Evolutionary conservation across 805 yeast genomes (phyloP).

Genomic region (Zygosaccharomyces lentus): DNA sequence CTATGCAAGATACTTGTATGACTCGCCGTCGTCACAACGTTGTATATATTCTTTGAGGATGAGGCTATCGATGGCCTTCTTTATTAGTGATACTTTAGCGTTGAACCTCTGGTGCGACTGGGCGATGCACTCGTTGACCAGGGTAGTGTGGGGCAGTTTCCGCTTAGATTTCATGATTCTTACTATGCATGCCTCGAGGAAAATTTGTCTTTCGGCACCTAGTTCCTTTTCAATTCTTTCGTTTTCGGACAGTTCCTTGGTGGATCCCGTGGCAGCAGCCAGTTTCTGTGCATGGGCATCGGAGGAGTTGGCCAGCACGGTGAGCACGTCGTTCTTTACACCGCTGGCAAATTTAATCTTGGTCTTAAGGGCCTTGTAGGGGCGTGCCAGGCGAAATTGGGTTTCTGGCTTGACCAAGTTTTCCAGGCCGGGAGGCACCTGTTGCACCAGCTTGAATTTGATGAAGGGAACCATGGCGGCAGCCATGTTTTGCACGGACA

Average conservation of each 20-base stretch:
- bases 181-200: slow-evolving; percentile 88
- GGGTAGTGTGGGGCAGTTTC: slow-evolving; percentile 66
- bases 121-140: slow-evolving; percentile 82
- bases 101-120: slow-evolving; percentile 77
- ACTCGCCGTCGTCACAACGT: slow-evolving; percentile 65
- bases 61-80: slow-evolving; percentile 76
- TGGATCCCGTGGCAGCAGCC: slow-evolving; percentile 11
- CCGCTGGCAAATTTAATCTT: slow-evolving; percentile 74
- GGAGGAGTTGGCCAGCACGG: slow-evolving; percentile 14
- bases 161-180: slow-evolving; percentile 95
- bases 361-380: slow-evolving; percentile 79
- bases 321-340: slow-evolving; percentile 41
- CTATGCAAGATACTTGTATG: slow-evolving; percentile 77
- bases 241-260: slow-evolving; percentile 47
- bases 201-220: slow-evolving; percentile 79
- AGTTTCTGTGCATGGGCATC: slow-evolving; percentile 21
- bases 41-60: slow-evolving; percentile 82
- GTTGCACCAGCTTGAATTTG: slow-evolving; percentile 69
- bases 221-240: slow-evolving; percentile 76
- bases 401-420: slow-evolving; percentile 50
- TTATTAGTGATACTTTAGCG: slow-evolving; percentile 82
- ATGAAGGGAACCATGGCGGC: slow-evolving; percentile 77
- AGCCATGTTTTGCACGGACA: slow-evolving; percentile 60
- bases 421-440: slow-evolving; percentile 60
- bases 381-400: slow-evolving; percentile 63